Percentiles rank a stretch among this genome's conserved stretches.
Evolutionary conservation across 345 rosid species (phyloP).

Genomic region (Arabidopsis suecica): DNA sequence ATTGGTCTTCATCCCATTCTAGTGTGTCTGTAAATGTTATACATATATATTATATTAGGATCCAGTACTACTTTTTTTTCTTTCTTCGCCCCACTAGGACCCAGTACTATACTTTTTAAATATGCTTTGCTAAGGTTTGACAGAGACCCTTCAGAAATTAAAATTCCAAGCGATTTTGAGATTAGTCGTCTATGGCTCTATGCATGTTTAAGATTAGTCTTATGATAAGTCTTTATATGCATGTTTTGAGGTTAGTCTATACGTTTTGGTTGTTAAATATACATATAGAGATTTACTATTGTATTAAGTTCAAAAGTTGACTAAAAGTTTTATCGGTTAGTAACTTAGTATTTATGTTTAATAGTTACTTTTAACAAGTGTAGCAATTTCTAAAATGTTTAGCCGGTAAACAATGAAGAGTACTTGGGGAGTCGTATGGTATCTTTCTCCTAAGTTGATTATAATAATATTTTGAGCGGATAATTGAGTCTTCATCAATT

Average conservation of each 20-base stretch:
- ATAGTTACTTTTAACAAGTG: not conserved
- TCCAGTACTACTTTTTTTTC: too few species aligned
- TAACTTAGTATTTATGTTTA: not conserved
- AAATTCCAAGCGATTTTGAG: conserved; percentile 5
- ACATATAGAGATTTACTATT: not conserved
- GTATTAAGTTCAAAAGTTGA: not conserved
- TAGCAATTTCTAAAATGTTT: not conserved
- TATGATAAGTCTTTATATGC: too few species aligned
- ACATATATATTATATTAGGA: not conserved
- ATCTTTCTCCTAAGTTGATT: not conserved
- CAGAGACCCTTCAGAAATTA: not conserved
- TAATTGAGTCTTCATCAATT: conserved; percentile 3
- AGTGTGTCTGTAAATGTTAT: not conserved
- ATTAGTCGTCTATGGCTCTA: not conserved
- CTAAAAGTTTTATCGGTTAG: not conserved
- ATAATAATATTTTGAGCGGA: not conserved
- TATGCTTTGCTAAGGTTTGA: not conserved
- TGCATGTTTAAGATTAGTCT: not conserved
- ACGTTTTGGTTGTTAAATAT: not conserved
- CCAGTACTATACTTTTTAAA: not conserved
- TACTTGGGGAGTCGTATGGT: not conserved
- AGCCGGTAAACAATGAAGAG: not conserved
- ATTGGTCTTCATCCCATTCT: conserved; percentile 11
- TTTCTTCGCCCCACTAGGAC: too few species aligned
- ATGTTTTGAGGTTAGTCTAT: not conserved